Percentiles rank a stretch among this genome's conserved stretches.
phyloP scores from a whole-genome alignment of 2,329 filamentous ascomycete genomes.

The Hypoxylon sp. region DNA sequence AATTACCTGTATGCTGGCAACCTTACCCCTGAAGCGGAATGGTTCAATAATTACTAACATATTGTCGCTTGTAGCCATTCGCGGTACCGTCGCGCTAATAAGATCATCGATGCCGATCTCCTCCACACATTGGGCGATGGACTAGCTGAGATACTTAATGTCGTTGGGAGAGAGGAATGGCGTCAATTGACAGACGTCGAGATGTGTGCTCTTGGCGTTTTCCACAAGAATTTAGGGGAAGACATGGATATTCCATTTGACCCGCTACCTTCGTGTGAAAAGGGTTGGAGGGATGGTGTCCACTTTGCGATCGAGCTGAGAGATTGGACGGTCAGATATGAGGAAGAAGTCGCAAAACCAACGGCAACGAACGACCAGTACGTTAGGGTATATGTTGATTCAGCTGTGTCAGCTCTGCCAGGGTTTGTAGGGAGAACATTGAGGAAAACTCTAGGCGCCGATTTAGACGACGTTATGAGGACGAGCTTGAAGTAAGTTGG shows the following conservation, averaged over 20 bases:
- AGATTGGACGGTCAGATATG: constrained; percentile 48
- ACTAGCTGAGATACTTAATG: constrained; percentile 50
- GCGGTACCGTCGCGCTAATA: not conserved
- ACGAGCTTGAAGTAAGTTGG: constrained; percentile 7
- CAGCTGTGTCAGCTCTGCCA: constrained; percentile 53
- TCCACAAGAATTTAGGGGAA: constrained; percentile 51
- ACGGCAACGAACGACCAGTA: constrained; percentile 56
- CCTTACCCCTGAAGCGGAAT: not conserved
- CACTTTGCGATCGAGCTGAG: constrained; percentile 50
- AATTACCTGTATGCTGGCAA: constrained; percentile 1
- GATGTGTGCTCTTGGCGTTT: constrained; percentile 51
- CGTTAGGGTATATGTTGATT: constrained; percentile 48
- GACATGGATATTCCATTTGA: constrained; percentile 52
- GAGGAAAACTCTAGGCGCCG: not conserved
- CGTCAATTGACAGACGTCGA: constrained; percentile 49
- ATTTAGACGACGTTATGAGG: constrained; percentile 1
- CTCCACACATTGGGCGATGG: constrained; percentile 56
- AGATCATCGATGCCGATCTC: constrained; percentile 1
- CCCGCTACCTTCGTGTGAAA: constrained; percentile 43
- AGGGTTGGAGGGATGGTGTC: constrained; percentile 44
- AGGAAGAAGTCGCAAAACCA: constrained; percentile 49
- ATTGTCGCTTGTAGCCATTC: not conserved
- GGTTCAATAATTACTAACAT: not conserved
- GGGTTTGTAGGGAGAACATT: constrained; percentile 2
- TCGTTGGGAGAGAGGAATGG: constrained; percentile 48